phyloP scores from a whole-genome alignment of 2,329 filamentous ascomycete species.

The Penicillium psychrosexuale region DNA sequence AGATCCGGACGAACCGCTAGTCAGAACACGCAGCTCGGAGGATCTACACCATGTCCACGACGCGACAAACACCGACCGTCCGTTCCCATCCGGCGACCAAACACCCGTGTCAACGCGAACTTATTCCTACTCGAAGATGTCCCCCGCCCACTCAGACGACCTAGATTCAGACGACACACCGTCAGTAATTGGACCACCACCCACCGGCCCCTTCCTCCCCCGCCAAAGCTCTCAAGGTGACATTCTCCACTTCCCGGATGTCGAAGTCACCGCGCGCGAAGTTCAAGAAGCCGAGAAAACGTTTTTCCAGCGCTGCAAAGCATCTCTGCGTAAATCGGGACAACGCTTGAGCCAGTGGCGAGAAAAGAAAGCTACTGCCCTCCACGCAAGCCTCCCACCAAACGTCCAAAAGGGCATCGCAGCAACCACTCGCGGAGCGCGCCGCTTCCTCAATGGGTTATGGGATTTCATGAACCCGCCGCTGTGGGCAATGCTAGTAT shows the following conservation, averaged over 20 bases:
- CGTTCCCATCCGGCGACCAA: conserved; percentile 39
- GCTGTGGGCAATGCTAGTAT: conserved; percentile 91
- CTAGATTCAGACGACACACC: conserved; percentile 17
- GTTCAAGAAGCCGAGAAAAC: conserved; percentile 26
- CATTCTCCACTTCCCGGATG: conserved; percentile 58
- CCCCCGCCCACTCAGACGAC: conserved; percentile 20
- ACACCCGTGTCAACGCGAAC: conserved; percentile 38
- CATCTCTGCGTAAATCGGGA: conserved; percentile 20
- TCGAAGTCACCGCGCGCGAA: conserved; percentile 31
- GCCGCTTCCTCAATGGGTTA: conserved; percentile 62
- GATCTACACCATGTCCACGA: conserved; percentile 17
- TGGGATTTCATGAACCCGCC: conserved; percentile 99
- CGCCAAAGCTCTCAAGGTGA: conserved; percentile 48
- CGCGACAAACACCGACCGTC: conserved; percentile 16
- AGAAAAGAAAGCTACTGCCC: conserved; percentile 20
- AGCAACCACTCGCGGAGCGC: conserved; percentile 39
- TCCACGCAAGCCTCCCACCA: conserved; percentile 52
- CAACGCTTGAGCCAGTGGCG: conserved; percentile 20
- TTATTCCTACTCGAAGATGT: conserved; percentile 37
- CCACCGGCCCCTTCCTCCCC: conserved; percentile 35
- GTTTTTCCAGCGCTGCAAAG: conserved; percentile 28
- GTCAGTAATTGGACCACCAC: conserved; percentile 31
- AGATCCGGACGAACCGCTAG: conserved; percentile 37
- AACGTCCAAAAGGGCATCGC: conserved; percentile 52
- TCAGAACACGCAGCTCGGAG: conserved; percentile 34